phyloP scores from a whole-genome alignment of 495 filamentous ascomycete genomes.

The Tetracladium setigerum region DNA sequence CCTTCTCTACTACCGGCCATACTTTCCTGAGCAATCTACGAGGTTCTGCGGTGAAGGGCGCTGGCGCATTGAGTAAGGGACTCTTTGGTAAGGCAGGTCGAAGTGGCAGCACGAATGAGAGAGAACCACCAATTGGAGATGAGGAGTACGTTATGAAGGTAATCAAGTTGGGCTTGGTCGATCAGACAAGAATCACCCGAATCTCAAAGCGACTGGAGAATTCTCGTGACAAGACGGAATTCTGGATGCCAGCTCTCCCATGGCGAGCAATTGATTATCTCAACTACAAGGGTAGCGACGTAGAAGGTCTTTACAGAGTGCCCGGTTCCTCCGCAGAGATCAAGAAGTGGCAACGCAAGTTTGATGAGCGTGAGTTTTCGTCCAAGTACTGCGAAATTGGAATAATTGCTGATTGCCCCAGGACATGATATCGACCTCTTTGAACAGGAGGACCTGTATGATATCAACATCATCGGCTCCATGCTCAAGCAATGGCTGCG shows the following conservation, averaged over 20 bases:
- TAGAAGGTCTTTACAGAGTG: slow-evolving; percentile 83
- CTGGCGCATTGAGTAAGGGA: slow-evolving; percentile 68
- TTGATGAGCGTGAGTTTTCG: slow-evolving; percentile 58
- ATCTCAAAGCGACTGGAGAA: slow-evolving; percentile 79
- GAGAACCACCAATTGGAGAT: slow-evolving; percentile 53
- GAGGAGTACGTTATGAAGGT: slow-evolving; percentile 69
- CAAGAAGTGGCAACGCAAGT: slow-evolving; percentile 79
- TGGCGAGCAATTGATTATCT: slow-evolving; percentile 92
- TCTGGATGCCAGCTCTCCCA: slow-evolving; percentile 92
- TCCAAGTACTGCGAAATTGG: neutral
- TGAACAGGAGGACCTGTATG: slow-evolving; percentile 73
- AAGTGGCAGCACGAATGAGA: slow-evolving; percentile 63
- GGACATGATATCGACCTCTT: slow-evolving; percentile 83
- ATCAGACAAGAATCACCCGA: slow-evolving; percentile 77
- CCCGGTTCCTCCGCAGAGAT: slow-evolving; percentile 78
- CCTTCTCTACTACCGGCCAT: slow-evolving; percentile 43
- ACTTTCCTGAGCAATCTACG: slow-evolving; percentile 67
- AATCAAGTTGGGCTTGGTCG: slow-evolving; percentile 71
- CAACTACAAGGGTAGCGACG: slow-evolving; percentile 82
- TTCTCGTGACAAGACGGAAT: slow-evolving; percentile 87
- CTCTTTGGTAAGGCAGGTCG: slow-evolving; percentile 69
- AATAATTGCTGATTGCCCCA: slow-evolving; percentile 31
- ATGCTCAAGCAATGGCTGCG: slow-evolving; percentile 91
- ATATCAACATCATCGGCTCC: slow-evolving; percentile 88
- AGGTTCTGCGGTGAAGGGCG: slow-evolving; percentile 61